phyloP scores from a whole-genome alignment of 2,329 filamentous ascomycete species.

The Ceratocystis albifundus region DNA sequence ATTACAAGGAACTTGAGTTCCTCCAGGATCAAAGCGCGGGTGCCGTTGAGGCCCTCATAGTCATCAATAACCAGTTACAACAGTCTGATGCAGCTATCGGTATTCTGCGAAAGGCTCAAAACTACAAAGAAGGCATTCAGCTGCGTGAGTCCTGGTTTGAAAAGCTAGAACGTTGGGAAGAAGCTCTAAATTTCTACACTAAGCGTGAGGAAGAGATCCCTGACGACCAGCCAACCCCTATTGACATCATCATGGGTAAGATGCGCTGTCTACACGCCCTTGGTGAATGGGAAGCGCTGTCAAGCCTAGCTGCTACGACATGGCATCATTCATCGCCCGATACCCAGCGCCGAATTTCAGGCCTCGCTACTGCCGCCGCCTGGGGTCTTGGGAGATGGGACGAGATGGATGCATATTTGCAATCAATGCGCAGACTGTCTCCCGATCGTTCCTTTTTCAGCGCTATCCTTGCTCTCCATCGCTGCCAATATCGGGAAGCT shows the following conservation, averaged over 20 bases:
- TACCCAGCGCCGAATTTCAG: slow-evolving; percentile 80
- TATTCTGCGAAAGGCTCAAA: slow-evolving; percentile 89
- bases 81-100: slow-evolving; percentile 97
- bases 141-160: slow-evolving; percentile 98
- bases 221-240: slow-evolving; percentile 46
- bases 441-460: slow-evolving; percentile 96
- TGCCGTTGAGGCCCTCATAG: slow-evolving; percentile 92
- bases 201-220: slow-evolving; percentile 43
- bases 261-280: slow-evolving; percentile 97
- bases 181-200: slow-evolving; percentile 84
- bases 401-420: slow-evolving; percentile 92
- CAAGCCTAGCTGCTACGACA: slow-evolving; percentile 76
- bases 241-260: slow-evolving; percentile 98
- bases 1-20: slow-evolving; percentile 98
- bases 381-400: slow-evolving; percentile 98
- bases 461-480: slow-evolving; percentile 85
- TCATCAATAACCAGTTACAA: slow-evolving; percentile 98
- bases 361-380: slow-evolving; percentile 84
- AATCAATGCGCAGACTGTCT: slow-evolving; percentile 85
- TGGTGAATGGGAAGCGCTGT: slow-evolving; percentile 92
- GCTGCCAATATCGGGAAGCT: slow-evolving; percentile 89
- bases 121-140: slow-evolving; percentile 85
- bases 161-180: slow-evolving; percentile 95
- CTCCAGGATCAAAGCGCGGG: slow-evolving; percentile 92
- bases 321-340: slow-evolving; percentile 86